Evolutionary conservation across 495 filamentous ascomycete species (phyloP).

Genomic region (Delitschia confertaspora): DNA sequence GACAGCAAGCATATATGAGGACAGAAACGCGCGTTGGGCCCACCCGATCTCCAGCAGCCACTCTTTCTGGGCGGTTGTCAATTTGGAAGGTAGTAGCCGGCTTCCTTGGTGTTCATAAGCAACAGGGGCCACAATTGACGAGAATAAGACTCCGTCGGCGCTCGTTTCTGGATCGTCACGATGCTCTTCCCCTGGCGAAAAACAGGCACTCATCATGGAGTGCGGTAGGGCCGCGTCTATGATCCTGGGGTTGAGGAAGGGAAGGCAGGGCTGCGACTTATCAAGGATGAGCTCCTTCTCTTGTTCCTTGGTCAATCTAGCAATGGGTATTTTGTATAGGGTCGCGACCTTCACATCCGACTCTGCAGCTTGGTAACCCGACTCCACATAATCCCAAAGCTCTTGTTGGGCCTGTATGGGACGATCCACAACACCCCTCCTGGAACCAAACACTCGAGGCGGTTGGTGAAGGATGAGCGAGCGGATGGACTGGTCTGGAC

Average conservation of each 20-base stretch:
- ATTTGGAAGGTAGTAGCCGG: conserved; percentile 36
- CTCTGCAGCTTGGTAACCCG: conserved; percentile 10
- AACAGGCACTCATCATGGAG: too few species aligned
- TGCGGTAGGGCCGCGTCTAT: conserved; percentile 11
- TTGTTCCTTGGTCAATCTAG: conserved; percentile 1
- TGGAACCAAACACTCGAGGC: conserved; percentile 29
- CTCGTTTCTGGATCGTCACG: conserved; percentile 8
- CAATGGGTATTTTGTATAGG: conserved; percentile 14
- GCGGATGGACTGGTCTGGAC: conserved; percentile 35
- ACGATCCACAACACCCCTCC: conserved; percentile 20
- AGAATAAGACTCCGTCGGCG: conserved; percentile 11
- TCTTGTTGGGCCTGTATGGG: conserved; percentile 23
- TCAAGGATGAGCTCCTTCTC: neutral
- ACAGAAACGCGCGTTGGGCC: conserved; percentile 50
- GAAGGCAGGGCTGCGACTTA: conserved; percentile 6
- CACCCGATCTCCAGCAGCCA: conserved; percentile 50
- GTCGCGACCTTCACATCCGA: conserved; percentile 24
- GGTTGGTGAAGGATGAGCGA: conserved; percentile 24
- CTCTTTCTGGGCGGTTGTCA: conserved; percentile 46
- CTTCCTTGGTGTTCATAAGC: conserved; percentile 9
- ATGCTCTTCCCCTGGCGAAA: neutral
- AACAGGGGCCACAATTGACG: conserved; percentile 6
- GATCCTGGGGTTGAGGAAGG: conserved; percentile 17
- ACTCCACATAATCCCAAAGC: conserved; percentile 30
- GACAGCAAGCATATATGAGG: conserved; percentile 46